phyloP scores from a whole-genome alignment of 2,329 filamentous ascomycete genomes.

The Claviceps cyperi region DNA sequence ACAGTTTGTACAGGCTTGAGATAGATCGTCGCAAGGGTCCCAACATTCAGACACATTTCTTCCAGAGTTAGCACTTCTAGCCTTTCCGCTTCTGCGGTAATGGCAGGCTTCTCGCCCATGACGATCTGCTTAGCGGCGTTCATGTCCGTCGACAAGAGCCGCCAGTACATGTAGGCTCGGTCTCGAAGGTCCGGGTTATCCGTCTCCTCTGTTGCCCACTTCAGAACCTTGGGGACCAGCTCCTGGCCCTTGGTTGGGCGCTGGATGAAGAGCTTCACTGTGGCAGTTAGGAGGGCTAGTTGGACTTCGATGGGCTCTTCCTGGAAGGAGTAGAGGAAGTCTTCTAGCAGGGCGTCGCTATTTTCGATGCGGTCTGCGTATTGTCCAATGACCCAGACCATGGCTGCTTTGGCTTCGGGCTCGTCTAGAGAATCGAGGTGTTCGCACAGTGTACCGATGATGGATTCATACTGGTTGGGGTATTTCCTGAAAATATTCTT shows the following conservation, averaged over 20 bases:
- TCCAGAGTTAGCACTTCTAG: conserved; percentile 83
- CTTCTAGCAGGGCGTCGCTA: conserved; percentile 81
- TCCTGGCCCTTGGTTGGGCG: conserved; percentile 88
- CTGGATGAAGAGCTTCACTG: conserved; percentile 96
- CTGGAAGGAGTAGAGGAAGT: conserved; percentile 85
- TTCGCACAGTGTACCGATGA: conserved; percentile 89
- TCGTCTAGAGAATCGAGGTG: conserved; percentile 94
- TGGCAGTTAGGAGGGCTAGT: conserved; percentile 83
- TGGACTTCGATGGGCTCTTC: conserved; percentile 96
- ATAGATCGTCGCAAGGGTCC: conserved; percentile 92
- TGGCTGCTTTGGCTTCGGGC: conserved; percentile 92
- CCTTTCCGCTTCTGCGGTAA: conserved; percentile 91
- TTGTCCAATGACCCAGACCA: conserved; percentile 99
- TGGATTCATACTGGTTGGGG: conserved; percentile 95
- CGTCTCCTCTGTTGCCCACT: conserved; percentile 98
- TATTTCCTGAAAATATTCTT: conserved; percentile 99
- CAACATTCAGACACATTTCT: conserved; percentile 93
- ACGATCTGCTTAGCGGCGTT: conserved; percentile 74
- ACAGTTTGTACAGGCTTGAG: conserved; percentile 96
- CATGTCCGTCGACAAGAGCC: conserved; percentile 83
- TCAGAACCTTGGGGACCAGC: conserved; percentile 83
- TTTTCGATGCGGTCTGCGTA: conserved; percentile 97
- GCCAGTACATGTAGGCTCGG: conserved; percentile 98
- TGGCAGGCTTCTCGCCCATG: conserved; percentile 94
- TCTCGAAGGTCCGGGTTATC: conserved; percentile 95